Percentiles rank a stretch among this genome's conserved stretches.
Evolutionary conservation across 2,329 filamentous ascomycete species (phyloP).

Genomic region (Scedosporium apiospermum): DNA sequence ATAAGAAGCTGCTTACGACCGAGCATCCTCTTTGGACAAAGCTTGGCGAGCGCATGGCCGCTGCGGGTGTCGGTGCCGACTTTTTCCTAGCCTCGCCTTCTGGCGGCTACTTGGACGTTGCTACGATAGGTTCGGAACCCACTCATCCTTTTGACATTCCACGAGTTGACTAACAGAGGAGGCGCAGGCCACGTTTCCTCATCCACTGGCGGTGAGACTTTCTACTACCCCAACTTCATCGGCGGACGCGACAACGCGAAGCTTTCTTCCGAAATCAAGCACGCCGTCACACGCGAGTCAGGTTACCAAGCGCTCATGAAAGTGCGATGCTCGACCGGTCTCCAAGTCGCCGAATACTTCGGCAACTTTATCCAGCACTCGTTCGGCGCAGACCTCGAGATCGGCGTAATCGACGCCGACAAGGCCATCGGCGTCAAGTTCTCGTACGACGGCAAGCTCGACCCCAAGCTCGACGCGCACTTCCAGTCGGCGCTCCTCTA

Average conservation of each 20-base stretch:
- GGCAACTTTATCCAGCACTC: conserved; percentile 95
- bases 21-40: conserved; percentile 87
- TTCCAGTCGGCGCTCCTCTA: conserved; percentile 95
- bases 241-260: conserved; percentile 76
- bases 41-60: conserved; percentile 76
- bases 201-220: conserved; percentile 87
- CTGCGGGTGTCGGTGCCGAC: conserved; percentile 77
- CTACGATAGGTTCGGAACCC: conserved; percentile 59
- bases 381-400: conserved; percentile 88
- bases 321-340: conserved; percentile 90
- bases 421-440: conserved; percentile 90
- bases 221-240: conserved; percentile 96
- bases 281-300: conserved; percentile 79
- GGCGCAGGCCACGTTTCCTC: conserved; percentile 68
- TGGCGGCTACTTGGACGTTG: conserved; percentile 86
- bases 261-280: conserved; percentile 74
- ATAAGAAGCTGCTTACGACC: conserved; percentile 84
- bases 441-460: conserved; percentile 94
- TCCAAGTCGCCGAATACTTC: conserved; percentile 89
- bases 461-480: conserved; percentile 90
- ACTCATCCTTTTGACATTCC: neutral
- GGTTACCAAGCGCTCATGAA: conserved; percentile 97
- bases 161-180: neutral
- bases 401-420: conserved; percentile 85
- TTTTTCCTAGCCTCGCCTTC: conserved; percentile 91